Percentiles rank a stretch among this genome's conserved stretches.
Conservation (phyloP, 2,329 filamentous ascomycete genomes). For the Ilyonectria sp. region DNA sequence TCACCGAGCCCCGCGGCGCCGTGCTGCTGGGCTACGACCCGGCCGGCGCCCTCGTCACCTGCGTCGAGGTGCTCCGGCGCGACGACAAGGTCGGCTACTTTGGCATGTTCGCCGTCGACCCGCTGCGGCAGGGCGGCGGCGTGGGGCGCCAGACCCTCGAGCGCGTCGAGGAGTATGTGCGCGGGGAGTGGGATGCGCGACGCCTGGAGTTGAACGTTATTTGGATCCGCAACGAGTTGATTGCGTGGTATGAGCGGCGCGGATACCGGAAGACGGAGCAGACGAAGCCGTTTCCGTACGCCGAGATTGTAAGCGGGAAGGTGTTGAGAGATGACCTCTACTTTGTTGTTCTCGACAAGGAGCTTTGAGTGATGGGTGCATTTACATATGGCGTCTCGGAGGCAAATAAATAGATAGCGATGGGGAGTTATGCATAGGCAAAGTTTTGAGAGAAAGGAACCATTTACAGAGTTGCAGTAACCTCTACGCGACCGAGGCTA, state of each 20-base stretch:
- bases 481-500: background rate
- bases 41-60: slow-evolving; percentile 53
- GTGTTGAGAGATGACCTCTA: slow-evolving; percentile 60
- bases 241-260: slow-evolving; percentile 61
- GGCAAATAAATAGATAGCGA: background rate
- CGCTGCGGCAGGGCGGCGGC: slow-evolving; percentile 59
- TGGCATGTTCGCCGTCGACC: slow-evolving; percentile 65
- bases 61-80: slow-evolving; percentile 59
- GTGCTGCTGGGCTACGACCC: slow-evolving; percentile 54
- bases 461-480: background rate
- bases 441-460: background rate
- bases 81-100: slow-evolving; percentile 56
- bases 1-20: slow-evolving; percentile 53
- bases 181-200: slow-evolving; percentile 49
- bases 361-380: slow-evolving; percentile 40
- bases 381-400: background rate
- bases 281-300: slow-evolving; percentile 60
- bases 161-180: slow-evolving; percentile 58
- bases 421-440: background rate
- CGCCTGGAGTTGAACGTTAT: slow-evolving; percentile 63
- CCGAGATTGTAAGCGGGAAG: slow-evolving; percentile 52
- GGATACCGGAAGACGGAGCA: slow-evolving; percentile 60
- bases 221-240: slow-evolving; percentile 59
- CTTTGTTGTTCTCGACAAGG: slow-evolving; percentile 60
- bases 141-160: slow-evolving; percentile 59